A percentile compares a stretch with the other conserved stretches of the same genome.
Evolutionary conservation across 345 rosid species (phyloP).

Genomic region (Hypericum androsaemum): DNA sequence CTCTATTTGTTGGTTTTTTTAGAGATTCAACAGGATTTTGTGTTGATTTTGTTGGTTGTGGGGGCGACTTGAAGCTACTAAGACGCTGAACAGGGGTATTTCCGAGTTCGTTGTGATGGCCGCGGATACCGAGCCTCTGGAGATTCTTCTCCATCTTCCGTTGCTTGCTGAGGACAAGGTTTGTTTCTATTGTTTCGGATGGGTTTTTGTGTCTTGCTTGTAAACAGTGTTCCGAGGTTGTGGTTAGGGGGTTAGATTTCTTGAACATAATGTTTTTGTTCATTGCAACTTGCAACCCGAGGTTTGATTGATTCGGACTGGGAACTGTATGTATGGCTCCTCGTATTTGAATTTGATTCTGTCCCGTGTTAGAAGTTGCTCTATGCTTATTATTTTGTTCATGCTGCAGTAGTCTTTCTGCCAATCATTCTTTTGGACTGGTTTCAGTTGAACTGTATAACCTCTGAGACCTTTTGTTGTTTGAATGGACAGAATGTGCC

Average conservation of each 20-base stretch:
- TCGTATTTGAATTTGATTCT: too few relatives aligned
- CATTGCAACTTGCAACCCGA: too few relatives aligned
- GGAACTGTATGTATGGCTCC: too few relatives aligned
- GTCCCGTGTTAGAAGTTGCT: too few relatives aligned
- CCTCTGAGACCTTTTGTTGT: neutral
- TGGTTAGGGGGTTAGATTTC: neutral
- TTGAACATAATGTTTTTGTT: neutral
- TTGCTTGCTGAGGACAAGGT: constrained; percentile 87
- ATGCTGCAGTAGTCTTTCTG: too few relatives aligned
- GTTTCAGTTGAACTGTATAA: neutral
- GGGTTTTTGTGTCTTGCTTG: neutral
- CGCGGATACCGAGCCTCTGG: constrained; percentile 59
- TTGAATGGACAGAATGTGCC: constrained; percentile 70
- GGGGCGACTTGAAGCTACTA: constrained; percentile 49
- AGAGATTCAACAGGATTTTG: neutral
- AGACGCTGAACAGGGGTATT: constrained; percentile 89
- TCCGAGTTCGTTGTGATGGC: constrained; percentile 72
- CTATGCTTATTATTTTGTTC: too few relatives aligned
- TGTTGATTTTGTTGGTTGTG: neutral
- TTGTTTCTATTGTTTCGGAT: neutral
- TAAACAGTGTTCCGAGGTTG: neutral
- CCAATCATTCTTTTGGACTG: too few relatives aligned
- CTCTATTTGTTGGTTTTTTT: neutral
- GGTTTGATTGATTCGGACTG: too few relatives aligned
- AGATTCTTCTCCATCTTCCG: constrained; percentile 72